Conservation (phyloP, 129 eudicot genomes). For the Helianthus tuberosus region DNA sequence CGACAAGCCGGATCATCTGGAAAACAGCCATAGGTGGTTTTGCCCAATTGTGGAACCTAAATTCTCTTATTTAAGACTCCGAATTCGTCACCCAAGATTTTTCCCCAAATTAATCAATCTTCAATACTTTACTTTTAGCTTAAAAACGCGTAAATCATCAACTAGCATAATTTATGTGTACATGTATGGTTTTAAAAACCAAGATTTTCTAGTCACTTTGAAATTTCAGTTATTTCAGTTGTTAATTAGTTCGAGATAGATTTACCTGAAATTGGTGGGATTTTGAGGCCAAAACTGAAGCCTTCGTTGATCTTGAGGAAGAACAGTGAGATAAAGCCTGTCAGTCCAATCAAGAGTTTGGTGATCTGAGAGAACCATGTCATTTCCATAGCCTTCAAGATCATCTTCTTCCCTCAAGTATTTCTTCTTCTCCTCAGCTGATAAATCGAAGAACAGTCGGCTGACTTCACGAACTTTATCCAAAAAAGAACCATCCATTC, state of each 20-base stretch:
- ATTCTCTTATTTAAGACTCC: no score
- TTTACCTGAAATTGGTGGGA: slow-evolving; percentile 48
- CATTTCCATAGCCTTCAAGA: slow-evolving; percentile 67
- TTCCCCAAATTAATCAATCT: no score
- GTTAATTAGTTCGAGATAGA: background rate
- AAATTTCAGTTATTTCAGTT: no score
- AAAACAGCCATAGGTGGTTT: no score
- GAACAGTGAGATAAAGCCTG: slow-evolving; percentile 40
- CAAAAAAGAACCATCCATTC: slow-evolving; percentile 40
- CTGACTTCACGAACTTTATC: slow-evolving; percentile 41
- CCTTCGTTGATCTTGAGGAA: slow-evolving; percentile 47
- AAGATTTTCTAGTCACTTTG: no score
- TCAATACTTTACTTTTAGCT: no score
- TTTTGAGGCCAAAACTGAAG: slow-evolving; percentile 59
- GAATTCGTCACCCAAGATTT: no score
- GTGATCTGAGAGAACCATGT: slow-evolving; percentile 42
- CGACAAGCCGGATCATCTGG: background rate
- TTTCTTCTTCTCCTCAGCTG: slow-evolving; percentile 48
- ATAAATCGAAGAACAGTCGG: slow-evolving; percentile 41
- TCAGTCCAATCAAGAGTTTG: slow-evolving; percentile 67
- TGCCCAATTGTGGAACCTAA: no score
- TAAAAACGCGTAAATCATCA: no score
- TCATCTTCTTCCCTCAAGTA: slow-evolving; percentile 38
- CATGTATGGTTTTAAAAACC: no score
- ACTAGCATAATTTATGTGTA: no score